Evolutionary conservation across 306 rosid genomes (phyloP).

Genomic region (Cyclanthera cordifolia): DNA sequence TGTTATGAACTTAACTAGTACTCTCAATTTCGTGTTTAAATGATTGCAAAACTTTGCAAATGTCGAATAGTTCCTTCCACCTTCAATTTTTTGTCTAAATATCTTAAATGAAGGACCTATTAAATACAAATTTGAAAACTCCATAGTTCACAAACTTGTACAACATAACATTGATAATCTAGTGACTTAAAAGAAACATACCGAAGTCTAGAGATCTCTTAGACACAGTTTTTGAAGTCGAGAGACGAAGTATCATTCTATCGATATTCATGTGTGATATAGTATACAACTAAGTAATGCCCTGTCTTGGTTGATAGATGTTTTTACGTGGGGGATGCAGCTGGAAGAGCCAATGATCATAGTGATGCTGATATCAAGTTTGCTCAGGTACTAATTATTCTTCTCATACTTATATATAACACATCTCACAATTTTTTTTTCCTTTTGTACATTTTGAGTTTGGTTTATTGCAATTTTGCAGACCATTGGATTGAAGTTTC

Average conservation of each 20-base stretch:
- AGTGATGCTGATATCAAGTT: conserved; percentile 82
- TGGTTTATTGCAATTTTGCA: conserved; percentile 26
- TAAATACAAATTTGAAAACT: background rate
- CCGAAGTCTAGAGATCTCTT: background rate
- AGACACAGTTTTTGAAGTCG: background rate
- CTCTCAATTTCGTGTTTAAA: too few species aligned
- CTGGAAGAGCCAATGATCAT: conserved; percentile 74
- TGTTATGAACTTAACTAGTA: background rate
- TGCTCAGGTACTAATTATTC: conserved; percentile 46
- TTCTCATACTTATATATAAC: background rate
- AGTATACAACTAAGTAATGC: background rate
- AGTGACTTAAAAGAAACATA: background rate
- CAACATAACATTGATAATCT: background rate
- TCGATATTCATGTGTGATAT: background rate
- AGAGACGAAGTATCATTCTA: background rate
- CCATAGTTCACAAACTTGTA: too few species aligned
- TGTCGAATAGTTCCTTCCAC: too few species aligned
- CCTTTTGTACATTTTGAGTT: background rate
- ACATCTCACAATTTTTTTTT: background rate
- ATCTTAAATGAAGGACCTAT: background rate
- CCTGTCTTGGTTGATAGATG: conserved; percentile 19
- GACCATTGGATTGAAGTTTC: conserved; percentile 65
- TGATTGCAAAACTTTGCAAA: too few species aligned
- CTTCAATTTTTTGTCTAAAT: too few species aligned
- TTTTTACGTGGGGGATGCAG: conserved; percentile 94